These are phyloP conservation scores for Trametes villosa DNA, from an alignment of 768 basidiomycete genomes.

Conservation along the genomic window DNA sequence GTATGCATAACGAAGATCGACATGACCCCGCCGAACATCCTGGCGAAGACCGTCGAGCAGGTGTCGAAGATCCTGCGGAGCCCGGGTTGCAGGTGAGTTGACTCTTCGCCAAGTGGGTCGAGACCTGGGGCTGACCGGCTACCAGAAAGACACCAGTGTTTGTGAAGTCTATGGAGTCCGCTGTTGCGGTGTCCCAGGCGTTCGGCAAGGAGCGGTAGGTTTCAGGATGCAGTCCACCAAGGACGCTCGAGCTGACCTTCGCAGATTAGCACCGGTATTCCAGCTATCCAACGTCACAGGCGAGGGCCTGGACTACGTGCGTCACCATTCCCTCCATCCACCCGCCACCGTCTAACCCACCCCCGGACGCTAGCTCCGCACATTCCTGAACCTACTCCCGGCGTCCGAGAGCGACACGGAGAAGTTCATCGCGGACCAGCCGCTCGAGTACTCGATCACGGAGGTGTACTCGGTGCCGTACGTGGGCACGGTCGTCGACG, in stretches of 20 bases:
- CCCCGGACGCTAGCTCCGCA: slow-evolving; percentile 69
- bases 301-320: slow-evolving; percentile 80
- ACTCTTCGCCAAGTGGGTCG: not conserved
- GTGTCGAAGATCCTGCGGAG: slow-evolving; percentile 90
- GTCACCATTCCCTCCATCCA: slow-evolving; percentile 22
- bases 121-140: not conserved
- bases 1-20: slow-evolving; percentile 98
- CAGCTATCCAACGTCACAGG: slow-evolving; percentile 94
- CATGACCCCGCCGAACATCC: slow-evolving; percentile 93
- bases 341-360: too few relatives aligned
- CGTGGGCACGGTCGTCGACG: slow-evolving; percentile 84
- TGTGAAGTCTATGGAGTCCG: slow-evolving; percentile 79
- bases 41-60: slow-evolving; percentile 91
- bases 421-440: slow-evolving; percentile 79
- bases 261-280: slow-evolving; percentile 88
- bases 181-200: slow-evolving; percentile 74
- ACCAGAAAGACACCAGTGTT: slow-evolving; percentile 81
- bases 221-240: not conserved
- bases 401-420: slow-evolving; percentile 84
- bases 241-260: not conserved
- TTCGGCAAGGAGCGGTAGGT: slow-evolving; percentile 76
- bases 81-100: slow-evolving; percentile 83
- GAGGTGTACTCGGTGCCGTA: slow-evolving; percentile 88
- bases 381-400: slow-evolving; percentile 88
- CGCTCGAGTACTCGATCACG: slow-evolving; percentile 85